phyloP scores from a whole-genome alignment of 768 basidiomycete species.

The Sporobolomyces phaffii region DNA sequence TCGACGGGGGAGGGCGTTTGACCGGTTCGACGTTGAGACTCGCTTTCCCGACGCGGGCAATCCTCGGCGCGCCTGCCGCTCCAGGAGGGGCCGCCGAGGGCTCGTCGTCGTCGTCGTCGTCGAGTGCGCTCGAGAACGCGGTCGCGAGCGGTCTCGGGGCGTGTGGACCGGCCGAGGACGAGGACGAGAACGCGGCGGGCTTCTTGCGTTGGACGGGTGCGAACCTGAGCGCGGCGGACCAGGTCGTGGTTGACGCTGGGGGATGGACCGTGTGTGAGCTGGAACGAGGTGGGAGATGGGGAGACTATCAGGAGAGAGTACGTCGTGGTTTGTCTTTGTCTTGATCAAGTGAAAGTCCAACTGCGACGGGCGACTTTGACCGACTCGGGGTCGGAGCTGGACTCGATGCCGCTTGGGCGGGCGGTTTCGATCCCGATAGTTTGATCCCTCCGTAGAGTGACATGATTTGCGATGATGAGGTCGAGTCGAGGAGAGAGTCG shows the following conservation, averaged over 20 bases:
- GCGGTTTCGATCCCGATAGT: not conserved
- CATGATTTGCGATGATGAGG: not conserved
- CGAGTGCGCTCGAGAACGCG: conserved; percentile 17
- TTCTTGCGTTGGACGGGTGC: conserved; percentile 31
- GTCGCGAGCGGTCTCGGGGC: not conserved
- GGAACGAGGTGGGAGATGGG: not conserved
- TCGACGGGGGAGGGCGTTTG: conserved; percentile 9
- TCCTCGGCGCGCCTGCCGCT: not conserved
- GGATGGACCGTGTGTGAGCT: not conserved
- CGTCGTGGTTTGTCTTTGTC: conserved; percentile 27
- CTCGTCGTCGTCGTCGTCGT: conserved; percentile 17
- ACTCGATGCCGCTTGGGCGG: not conserved
- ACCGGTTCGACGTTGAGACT: conserved; percentile 12
- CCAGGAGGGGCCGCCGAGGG: not conserved
- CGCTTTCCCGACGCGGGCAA: conserved; percentile 14
- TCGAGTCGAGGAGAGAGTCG: too few species aligned
- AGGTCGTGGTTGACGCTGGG: conserved; percentile 4
- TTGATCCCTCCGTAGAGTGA: conserved; percentile 29
- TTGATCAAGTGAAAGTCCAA: not conserved
- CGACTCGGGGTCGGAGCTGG: too few species aligned
- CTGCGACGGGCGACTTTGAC: too few species aligned
- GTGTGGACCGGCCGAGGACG: not conserved
- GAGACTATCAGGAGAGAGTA: not conserved
- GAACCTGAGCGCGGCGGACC: conserved; percentile 38
- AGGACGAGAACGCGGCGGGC: not conserved